phyloP scores from a whole-genome alignment of 768 basidiomycete species.

The Lactarius tabidus region DNA sequence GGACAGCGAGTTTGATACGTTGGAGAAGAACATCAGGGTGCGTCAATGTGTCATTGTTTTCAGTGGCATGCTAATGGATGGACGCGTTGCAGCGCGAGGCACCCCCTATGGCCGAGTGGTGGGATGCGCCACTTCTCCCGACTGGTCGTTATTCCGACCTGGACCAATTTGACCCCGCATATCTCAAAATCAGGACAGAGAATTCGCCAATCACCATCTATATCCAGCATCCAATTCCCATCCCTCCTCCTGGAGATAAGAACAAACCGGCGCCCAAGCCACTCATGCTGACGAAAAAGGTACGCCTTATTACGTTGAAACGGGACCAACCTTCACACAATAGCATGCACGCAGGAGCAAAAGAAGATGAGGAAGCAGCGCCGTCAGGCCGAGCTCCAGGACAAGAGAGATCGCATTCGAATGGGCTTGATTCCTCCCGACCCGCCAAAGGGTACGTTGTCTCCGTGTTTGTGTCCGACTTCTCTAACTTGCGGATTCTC shows the following conservation, averaged over 20 bases:
- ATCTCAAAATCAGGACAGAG: constrained; percentile 58
- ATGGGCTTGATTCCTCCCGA: constrained; percentile 97
- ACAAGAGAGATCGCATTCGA: constrained; percentile 89
- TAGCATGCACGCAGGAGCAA: constrained; percentile 53
- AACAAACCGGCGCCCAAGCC: constrained; percentile 74
- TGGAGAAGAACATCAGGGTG: constrained; percentile 88
- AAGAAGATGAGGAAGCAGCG: constrained; percentile 96
- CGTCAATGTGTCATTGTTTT: constrained; percentile 26
- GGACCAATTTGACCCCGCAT: constrained; percentile 44
- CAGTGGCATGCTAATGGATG: not conserved
- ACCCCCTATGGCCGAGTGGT: constrained; percentile 94
- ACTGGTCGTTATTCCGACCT: constrained; percentile 79
- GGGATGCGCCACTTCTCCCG: constrained; percentile 86
- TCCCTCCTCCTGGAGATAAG: constrained; percentile 87
- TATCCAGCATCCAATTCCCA: constrained; percentile 95
- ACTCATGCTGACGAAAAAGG: constrained; percentile 91
- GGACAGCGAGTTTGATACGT: constrained; percentile 86
- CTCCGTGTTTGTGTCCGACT: not conserved
- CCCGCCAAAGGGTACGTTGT: constrained; percentile 76
- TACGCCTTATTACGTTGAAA: constrained; percentile 25
- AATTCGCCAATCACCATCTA: constrained; percentile 83
- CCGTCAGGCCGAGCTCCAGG: constrained; percentile 84
- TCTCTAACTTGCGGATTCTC: constrained; percentile 14
- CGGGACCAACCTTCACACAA: constrained; percentile 2
- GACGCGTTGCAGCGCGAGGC: constrained; percentile 57